Percentiles rank a stretch among this genome's conserved stretches.
These are phyloP conservation scores for Epichloe coenophiala DNA, from an alignment of 2,329 filamentous ascomycete species.

Conservation along the genomic window DNA sequence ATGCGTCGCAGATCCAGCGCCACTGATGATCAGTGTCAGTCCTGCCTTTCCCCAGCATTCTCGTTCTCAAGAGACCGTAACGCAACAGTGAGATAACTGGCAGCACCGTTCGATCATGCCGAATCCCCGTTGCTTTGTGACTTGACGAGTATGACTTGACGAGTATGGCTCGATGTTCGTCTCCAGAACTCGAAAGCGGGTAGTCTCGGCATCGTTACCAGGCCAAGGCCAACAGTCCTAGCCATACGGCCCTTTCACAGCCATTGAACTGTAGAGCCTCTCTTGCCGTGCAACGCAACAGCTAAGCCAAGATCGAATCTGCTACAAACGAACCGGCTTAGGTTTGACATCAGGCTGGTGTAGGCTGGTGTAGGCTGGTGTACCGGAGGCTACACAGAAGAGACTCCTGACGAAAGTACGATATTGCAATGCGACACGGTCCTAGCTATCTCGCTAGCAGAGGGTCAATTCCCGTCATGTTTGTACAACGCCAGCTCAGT, in stretches of 20 bases:
- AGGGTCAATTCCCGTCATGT: neutral
- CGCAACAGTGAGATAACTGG: neutral
- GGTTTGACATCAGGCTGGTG: neutral
- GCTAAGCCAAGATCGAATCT: neutral
- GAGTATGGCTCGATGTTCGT: neutral
- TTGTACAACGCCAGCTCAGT: conserved; percentile 4
- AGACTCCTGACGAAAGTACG: neutral
- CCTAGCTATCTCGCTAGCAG: conserved; percentile 1
- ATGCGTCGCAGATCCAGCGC: neutral
- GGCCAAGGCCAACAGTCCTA: neutral
- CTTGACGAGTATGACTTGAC: no score
- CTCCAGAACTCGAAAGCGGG: neutral
- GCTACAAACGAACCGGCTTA: neutral
- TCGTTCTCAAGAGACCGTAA: neutral
- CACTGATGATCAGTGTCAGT: neutral
- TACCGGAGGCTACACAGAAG: neutral
- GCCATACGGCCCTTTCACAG: neutral
- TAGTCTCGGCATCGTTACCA: neutral
- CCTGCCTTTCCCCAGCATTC: neutral
- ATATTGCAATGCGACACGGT: neutral
- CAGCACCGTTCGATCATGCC: neutral
- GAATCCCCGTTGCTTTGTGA: neutral
- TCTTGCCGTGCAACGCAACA: neutral
- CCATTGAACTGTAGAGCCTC: neutral
- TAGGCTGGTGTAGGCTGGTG: no score